These are phyloP conservation scores for Tieghemostelium lacteum DNA, from an alignment of 78 protist genomes.

Conservation along the genomic window DNA sequence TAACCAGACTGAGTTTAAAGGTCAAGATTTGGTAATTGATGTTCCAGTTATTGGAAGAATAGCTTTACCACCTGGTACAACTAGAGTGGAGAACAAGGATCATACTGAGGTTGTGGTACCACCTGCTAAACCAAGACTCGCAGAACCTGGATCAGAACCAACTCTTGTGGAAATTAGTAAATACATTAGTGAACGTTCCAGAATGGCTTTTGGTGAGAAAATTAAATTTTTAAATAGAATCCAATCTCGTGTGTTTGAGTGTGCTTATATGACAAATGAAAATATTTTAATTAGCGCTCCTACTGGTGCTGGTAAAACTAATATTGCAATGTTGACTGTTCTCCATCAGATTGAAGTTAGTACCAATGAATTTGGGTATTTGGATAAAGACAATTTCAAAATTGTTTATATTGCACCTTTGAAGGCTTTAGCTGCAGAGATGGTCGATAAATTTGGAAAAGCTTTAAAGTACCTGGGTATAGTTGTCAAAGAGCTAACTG, in stretches of 20 bases:
- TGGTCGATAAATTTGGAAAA: conserved; percentile 78
- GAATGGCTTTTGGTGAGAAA: conserved; percentile 54
- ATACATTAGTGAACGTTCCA: neutral
- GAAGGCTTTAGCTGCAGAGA: conserved; percentile 99
- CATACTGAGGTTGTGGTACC: conserved; percentile 29
- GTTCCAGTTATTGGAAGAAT: conserved; percentile 19
- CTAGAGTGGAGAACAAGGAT: conserved; percentile 1
- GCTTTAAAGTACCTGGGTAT: conserved; percentile 91
- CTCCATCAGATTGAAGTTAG: conserved; percentile 82
- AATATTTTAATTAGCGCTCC: conserved; percentile 98
- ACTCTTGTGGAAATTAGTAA: conserved; percentile 18
- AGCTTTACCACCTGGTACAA: conserved; percentile 33
- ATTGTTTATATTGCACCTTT: conserved; percentile 99
- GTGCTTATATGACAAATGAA: conserved; percentile 93
- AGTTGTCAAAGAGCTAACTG: conserved; percentile 96
- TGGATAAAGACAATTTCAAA: conserved; percentile 91
- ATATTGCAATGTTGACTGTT: conserved; percentile 86
- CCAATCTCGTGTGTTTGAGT: conserved; percentile 80
- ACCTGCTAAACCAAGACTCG: neutral
- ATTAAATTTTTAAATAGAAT: conserved; percentile 61
- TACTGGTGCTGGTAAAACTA: conserved; percentile 92
- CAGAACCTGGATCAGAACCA: neutral
- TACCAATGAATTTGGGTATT: conserved; percentile 10
- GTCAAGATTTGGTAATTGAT: conserved; percentile 2
- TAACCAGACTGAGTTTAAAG: conserved; percentile 27